Evolutionary conservation across 306 rosid genomes (phyloP).

Genomic region (Gleditsia sinensis): DNA sequence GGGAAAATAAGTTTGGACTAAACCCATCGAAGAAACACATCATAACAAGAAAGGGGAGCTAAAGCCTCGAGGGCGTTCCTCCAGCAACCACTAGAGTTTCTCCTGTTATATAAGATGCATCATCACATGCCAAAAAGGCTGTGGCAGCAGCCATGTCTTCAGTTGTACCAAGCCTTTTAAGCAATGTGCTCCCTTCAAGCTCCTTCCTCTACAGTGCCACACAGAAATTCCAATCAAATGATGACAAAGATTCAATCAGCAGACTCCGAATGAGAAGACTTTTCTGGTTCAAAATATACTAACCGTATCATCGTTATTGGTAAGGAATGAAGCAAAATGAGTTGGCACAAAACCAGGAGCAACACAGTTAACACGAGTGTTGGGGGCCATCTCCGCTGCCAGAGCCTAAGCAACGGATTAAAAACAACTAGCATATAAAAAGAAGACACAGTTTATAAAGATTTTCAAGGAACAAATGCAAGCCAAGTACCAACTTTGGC

Average conservation of each 20-base stretch:
- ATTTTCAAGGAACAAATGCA: slow-evolving; percentile 15
- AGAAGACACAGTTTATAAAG: background rate
- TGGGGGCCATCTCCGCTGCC: slow-evolving; percentile 83
- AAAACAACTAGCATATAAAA: slow-evolving; percentile 29
- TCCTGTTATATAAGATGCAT: slow-evolving; percentile 91
- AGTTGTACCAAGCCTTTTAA: slow-evolving; percentile 85
- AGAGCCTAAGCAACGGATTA: slow-evolving; percentile 63
- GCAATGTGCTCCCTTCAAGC: slow-evolving; percentile 63
- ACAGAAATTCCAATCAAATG: slow-evolving; percentile 13
- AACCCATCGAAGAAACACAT: background rate
- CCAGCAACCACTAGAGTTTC: slow-evolving; percentile 96
- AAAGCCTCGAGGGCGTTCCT: slow-evolving; percentile 87
- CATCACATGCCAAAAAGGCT: slow-evolving; percentile 90
- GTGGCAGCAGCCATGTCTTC: slow-evolving; percentile 90
- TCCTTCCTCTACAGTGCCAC: slow-evolving; percentile 54
- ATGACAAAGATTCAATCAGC: background rate
- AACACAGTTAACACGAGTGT: slow-evolving; percentile 86
- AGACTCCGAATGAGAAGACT: slow-evolving; percentile 9
- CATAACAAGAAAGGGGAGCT: slow-evolving; percentile 31
- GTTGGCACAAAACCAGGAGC: slow-evolving; percentile 99
- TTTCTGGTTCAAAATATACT: slow-evolving; percentile 32
- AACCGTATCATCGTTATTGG: slow-evolving; percentile 50
- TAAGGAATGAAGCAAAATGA: slow-evolving; percentile 69
- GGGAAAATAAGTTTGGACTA: background rate
- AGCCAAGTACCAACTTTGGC: slow-evolving; percentile 61